These are phyloP conservation scores for Talaromyces ruber DNA, from an alignment of 495 filamentous ascomycete species.

Conservation along the genomic window DNA sequence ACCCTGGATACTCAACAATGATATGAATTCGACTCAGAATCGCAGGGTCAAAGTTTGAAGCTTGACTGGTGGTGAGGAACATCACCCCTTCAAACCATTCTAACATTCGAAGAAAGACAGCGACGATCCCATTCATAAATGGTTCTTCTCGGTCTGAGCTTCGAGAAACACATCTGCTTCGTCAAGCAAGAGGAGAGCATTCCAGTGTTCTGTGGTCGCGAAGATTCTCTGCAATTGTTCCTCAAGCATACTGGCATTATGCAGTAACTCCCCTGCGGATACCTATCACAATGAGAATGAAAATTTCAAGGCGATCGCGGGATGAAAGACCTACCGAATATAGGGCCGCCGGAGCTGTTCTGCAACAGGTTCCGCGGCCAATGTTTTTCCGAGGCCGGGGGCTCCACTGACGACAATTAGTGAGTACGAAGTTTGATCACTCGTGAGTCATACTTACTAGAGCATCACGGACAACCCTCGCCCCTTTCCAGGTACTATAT, in stretches of 20 bases:
- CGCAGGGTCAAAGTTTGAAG: conserved; percentile 2
- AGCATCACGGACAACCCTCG: conserved; percentile 7
- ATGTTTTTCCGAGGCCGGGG: conserved; percentile 21
- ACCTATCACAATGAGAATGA: not conserved
- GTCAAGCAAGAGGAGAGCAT: conserved; percentile 14
- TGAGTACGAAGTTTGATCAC: not conserved
- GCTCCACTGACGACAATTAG: conserved; percentile 8
- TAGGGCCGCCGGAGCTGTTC: conserved; percentile 16
- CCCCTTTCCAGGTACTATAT: conserved; percentile 12
- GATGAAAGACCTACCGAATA: conserved; percentile 8
- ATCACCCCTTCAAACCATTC: conserved; percentile 46
- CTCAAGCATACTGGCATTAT: conserved; percentile 3
- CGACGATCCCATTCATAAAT: conserved; percentile 3
- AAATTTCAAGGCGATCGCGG: not conserved
- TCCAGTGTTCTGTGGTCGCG: conserved; percentile 9
- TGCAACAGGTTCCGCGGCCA: conserved; percentile 18
- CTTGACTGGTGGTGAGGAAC: conserved; percentile 46
- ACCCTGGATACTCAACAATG: not conserved
- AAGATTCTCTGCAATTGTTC: conserved; percentile 7
- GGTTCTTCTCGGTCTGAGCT: conserved; percentile 1
- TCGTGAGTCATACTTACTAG: not conserved
- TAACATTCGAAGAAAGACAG: conserved; percentile 40
- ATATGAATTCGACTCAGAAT: conserved; percentile 3
- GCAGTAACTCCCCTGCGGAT: not conserved
- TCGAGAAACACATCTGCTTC: no score